These are phyloP conservation scores for Colletotrichum cuscutae DNA, from an alignment of 2,329 filamentous ascomycete genomes.

Conservation along the genomic window DNA sequence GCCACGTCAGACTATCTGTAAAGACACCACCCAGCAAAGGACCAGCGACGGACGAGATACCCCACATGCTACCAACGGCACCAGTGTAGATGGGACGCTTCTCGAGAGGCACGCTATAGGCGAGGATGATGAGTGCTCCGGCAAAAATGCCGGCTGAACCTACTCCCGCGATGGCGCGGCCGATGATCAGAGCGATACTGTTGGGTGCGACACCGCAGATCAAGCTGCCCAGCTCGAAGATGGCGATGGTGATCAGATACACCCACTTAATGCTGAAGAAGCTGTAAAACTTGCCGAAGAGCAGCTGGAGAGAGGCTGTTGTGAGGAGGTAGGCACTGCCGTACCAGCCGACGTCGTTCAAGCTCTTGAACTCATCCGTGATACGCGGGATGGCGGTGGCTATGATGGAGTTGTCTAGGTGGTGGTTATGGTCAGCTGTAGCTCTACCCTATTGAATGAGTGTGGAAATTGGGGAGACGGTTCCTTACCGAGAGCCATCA, in stretches of 20 bases:
- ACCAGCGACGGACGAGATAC: slow-evolving; percentile 52
- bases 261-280: slow-evolving; percentile 56
- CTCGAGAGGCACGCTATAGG: slow-evolving; percentile 47
- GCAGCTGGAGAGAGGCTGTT: slow-evolving; percentile 50
- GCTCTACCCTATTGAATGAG: not conserved
- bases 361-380: slow-evolving; percentile 53
- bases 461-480: not conserved
- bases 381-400: slow-evolving; percentile 57
- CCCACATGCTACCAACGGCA: slow-evolving; percentile 55
- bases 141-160: slow-evolving; percentile 59
- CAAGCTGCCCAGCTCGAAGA: slow-evolving; percentile 57
- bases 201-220: slow-evolving; percentile 49
- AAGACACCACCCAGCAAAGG: slow-evolving; percentile 48
- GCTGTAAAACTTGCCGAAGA: slow-evolving; percentile 55
- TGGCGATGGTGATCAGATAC: slow-evolving; percentile 48
- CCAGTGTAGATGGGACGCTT: slow-evolving; percentile 50
- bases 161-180: slow-evolving; percentile 47
- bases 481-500: slow-evolving; percentile 50
- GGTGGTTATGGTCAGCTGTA: not conserved
- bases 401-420: slow-evolving; percentile 52
- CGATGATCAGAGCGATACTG: slow-evolving; percentile 47
- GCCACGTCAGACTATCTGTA: slow-evolving; percentile 49
- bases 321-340: slow-evolving; percentile 56
- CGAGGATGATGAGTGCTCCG: slow-evolving; percentile 54
- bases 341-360: slow-evolving; percentile 63